These are phyloP conservation scores for Solanum bulbocastanum DNA, from an alignment of 257 asterid species.

Conservation along the genomic window DNA sequence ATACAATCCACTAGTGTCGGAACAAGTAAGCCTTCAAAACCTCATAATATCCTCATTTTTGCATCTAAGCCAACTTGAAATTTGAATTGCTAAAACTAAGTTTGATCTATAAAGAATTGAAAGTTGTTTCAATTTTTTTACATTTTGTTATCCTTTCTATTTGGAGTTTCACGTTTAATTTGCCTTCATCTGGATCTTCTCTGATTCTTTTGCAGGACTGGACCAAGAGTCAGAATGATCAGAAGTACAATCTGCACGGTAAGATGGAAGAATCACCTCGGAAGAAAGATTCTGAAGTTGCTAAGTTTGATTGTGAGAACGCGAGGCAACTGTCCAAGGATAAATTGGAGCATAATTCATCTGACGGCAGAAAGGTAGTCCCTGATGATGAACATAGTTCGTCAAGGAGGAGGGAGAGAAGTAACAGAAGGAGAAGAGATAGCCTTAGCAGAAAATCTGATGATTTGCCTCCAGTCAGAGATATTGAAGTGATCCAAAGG, in stretches of 20 bases:
- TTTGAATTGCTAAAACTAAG: background rate
- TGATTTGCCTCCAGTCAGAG: slow-evolving; percentile 11
- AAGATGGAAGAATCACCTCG: slow-evolving; percentile 4
- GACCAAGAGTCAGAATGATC: slow-evolving; percentile 2
- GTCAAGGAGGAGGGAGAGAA: background rate
- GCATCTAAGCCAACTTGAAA: background rate
- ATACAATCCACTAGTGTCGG: slow-evolving; percentile 18
- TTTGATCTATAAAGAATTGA: background rate
- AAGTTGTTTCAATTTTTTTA: background rate
- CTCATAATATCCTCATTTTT: background rate
- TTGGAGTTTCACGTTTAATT: background rate
- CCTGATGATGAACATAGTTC: background rate
- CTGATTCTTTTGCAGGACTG: slow-evolving; percentile 22
- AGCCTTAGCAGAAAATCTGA: background rate
- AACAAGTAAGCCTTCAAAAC: slow-evolving; percentile 23
- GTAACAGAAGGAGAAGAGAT: background rate
- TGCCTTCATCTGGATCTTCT: background rate
- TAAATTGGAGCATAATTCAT: background rate
- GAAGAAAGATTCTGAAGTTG: slow-evolving; percentile 5
- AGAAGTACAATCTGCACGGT: background rate
- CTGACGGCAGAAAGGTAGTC: background rate
- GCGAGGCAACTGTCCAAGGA: slow-evolving; percentile 1
- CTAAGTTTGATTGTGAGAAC: background rate
- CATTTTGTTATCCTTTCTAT: background rate
- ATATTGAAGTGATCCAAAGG: slow-evolving; percentile 18